A percentile compares a stretch with the other conserved stretches of the same genome.
Conservation (phyloP, 1,284 basidiomycete genomes). For the Leccinum angustisporum region DNA sequence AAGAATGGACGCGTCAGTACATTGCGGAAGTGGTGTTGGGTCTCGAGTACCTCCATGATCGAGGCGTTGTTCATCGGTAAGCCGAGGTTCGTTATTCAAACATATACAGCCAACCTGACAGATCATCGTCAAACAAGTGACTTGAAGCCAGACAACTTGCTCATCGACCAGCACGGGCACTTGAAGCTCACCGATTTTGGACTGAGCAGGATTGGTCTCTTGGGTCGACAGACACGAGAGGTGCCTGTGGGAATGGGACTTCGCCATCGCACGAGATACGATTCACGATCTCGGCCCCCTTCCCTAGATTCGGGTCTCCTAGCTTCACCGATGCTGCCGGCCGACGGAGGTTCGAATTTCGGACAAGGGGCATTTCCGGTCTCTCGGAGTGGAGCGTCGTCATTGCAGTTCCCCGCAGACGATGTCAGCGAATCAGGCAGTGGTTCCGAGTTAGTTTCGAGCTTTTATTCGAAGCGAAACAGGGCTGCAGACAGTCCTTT, state of each 20-base stretch:
- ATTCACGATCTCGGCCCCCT: constrained; percentile 70
- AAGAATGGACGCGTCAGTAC: constrained; percentile 97
- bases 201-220: constrained; percentile 92
- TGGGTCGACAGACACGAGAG: constrained; percentile 93
- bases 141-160: constrained; percentile 95
- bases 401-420: constrained; percentile 70
- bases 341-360: constrained; percentile 82
- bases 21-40: constrained; percentile 95
- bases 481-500: constrained; percentile 70
- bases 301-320: constrained; percentile 84
- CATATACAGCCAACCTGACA: constrained; percentile 7
- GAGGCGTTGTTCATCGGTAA: constrained; percentile 95
- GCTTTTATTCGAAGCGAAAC: constrained; percentile 56
- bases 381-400: constrained; percentile 59
- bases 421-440: constrained; percentile 78
- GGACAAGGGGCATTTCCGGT: constrained; percentile 58
- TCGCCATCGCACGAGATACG: constrained; percentile 56
- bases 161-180: constrained; percentile 95
- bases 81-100: constrained; percentile 29
- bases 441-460: constrained; percentile 75
- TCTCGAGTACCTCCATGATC: constrained; percentile 91
- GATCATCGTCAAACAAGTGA: constrained; percentile 58
- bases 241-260: constrained; percentile 56
- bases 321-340: constrained; percentile 65
- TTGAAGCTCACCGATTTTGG: constrained; percentile 98